Evolutionary conservation across 441 rosid genomes (phyloP), one percentile per base, ranked within the genome.

Genomic region (Lepidium campestre): DNA sequence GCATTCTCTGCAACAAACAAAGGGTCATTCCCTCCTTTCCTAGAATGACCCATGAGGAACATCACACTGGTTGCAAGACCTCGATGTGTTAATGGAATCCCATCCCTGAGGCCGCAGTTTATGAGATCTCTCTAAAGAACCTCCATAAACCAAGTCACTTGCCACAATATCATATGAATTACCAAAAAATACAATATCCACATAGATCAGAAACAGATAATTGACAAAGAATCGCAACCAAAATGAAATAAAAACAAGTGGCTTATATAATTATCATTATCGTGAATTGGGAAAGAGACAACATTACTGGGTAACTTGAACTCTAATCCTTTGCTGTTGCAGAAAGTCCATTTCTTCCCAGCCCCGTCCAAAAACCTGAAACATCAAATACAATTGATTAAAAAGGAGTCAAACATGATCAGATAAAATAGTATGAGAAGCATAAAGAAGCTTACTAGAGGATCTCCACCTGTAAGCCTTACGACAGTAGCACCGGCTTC

Each of bases 261-360:
- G 3, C 35, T 44, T 44, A 27, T 14, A 42, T 22, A 52, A 5
- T 10, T 17, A 17, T 31, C n/a, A 52, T 52, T 6, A 29, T 4
- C 4, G 3, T 27, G 15, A 50, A 31, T 1, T 39, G 36, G 23
- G 6, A 32, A 14, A 44, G 56, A 47, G 41, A 49, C 41, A 55
- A n/a, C n/a, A n/a, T 54, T 82, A 87, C 98, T 27, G 96, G 96
- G 45, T 81, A 68, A 93, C 93, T 77, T 90, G 86, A 45, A 93
- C 98, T 65, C 77, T 84, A 56, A 93, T 90, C 65, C 98, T 96
- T 77, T 90, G 85, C 72, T 82, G 90, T 52, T 83, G 93, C 37
- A 93, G 77, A 77, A 90, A 93, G 81, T 93, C 98, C 95, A 93
- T 90, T 80, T 93, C 98, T 78, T 93, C 97, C 9, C 98, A 96